Percentiles rank a stretch among this genome's conserved stretches.
phyloP scores from a whole-genome alignment of 2,329 filamentous ascomycete genomes.

The Neurospora crassa region DNA sequence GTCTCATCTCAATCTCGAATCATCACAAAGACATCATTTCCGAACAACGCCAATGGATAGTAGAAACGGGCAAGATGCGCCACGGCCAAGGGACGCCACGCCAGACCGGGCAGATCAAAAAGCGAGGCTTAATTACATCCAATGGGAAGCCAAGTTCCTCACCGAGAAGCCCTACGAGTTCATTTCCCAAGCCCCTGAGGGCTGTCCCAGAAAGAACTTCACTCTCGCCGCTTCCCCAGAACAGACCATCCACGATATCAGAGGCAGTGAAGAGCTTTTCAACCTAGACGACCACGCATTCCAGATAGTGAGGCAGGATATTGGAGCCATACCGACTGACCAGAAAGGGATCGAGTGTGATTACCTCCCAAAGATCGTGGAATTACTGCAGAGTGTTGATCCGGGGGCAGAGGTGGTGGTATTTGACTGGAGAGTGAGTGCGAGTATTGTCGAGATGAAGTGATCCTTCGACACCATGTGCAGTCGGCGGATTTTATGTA shows the following conservation, averaged over 20 bases:
- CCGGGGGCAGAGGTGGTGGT: background rate
- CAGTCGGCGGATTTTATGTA: background rate
- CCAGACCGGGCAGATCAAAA: background rate
- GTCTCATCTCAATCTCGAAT: background rate
- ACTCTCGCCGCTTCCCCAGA: background rate
- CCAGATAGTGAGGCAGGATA: background rate
- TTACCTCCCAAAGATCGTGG: background rate
- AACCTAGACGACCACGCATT: constrained; percentile 3
- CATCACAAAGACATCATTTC: background rate
- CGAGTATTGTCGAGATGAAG: too few relatives aligned
- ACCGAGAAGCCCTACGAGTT: constrained; percentile 1
- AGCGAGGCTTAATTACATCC: background rate
- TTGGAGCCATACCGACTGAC: background rate
- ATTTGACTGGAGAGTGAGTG: constrained; percentile 2
- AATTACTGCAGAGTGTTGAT: background rate
- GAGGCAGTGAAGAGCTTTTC: background rate
- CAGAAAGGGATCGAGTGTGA: background rate
- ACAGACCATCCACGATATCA: background rate
- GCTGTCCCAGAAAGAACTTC: background rate
- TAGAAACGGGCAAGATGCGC: background rate
- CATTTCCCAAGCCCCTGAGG: background rate
- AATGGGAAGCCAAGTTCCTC: background rate
- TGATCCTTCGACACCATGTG: background rate
- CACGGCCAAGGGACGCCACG: background rate
- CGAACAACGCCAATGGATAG: background rate